phyloP scores from a whole-genome alignment of 2,329 filamentous ascomycete genomes.

The Bipolaris cookei region DNA sequence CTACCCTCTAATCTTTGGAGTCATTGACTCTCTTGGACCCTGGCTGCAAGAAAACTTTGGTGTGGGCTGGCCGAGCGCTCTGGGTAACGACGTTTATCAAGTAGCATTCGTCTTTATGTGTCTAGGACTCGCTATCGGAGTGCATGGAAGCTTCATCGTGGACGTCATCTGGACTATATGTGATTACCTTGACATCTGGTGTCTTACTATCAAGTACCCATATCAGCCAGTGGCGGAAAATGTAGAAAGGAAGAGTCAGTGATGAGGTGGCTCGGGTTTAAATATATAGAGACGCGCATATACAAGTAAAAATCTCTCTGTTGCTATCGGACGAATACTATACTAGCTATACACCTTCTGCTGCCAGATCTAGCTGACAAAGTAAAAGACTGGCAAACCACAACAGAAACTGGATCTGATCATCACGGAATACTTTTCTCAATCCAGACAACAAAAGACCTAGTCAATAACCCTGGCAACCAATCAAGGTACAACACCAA shows the following conservation, averaged over 20 bases:
- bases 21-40: constrained; percentile 81
- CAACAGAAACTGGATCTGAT: no score
- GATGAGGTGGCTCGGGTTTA: neutral
- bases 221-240: constrained; percentile 53
- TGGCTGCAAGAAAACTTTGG: constrained; percentile 57
- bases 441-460: no score
- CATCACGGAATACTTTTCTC: no score
- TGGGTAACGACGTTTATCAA: constrained; percentile 75
- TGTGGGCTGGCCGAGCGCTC: constrained; percentile 55
- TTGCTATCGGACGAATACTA: no score
- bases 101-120: constrained; percentile 90
- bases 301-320: neutral
- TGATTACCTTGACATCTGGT: constrained; percentile 98
- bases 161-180: constrained; percentile 98
- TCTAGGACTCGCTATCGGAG: constrained; percentile 80
- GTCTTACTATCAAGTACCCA: constrained; percentile 92
- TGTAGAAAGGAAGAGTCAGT: constrained; percentile 37
- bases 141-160: constrained; percentile 97
- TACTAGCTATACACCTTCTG: no score
- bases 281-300: neutral
- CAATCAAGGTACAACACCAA: no score
- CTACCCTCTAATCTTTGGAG: constrained; percentile 76
- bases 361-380: no score
- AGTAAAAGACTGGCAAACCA: no score
- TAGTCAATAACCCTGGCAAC: no score